Evolutionary conservation across 2,329 filamentous ascomycete genomes (phyloP).

Genomic region (Amylocarpus encephaloides): DNA sequence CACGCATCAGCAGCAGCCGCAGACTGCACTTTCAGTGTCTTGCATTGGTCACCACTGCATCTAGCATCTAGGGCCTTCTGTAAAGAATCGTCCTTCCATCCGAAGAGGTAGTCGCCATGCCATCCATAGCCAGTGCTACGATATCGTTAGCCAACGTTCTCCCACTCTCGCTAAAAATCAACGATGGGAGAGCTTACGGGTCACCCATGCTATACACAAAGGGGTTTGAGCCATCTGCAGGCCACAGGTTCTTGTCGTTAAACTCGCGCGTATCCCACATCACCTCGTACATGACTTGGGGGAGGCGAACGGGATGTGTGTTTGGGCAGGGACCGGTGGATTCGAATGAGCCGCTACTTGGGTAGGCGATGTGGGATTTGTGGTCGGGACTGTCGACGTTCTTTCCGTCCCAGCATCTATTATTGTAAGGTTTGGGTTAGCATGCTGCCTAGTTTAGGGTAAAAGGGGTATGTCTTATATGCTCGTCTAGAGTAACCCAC

Average conservation of each 20-base stretch:
- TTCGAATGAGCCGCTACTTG: conserved; percentile 31
- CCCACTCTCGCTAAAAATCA: too few species aligned
- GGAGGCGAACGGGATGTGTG: conserved; percentile 46
- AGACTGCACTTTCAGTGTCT: conserved; percentile 38
- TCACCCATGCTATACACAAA: conserved; percentile 10
- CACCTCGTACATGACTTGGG: conserved; percentile 54
- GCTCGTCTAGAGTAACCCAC: too few species aligned
- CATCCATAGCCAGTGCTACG: conserved; percentile 43
- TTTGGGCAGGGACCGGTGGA: conserved; percentile 45
- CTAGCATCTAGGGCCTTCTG: conserved; percentile 46
- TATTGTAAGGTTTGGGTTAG: not conserved
- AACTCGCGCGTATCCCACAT: conserved; percentile 48
- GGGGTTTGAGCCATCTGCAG: conserved; percentile 35
- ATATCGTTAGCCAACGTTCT: conserved; percentile 22
- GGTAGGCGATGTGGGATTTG: conserved; percentile 50
- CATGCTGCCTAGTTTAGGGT: too few species aligned
- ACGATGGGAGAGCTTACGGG: conserved; percentile 20
- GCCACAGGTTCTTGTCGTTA: conserved; percentile 39
- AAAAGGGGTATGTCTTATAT: too few species aligned
- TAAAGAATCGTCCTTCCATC: conserved; percentile 47
- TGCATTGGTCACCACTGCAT: conserved; percentile 68
- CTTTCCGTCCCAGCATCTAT: conserved; percentile 53
- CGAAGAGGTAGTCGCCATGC: conserved; percentile 54
- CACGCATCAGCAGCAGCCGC: conserved; percentile 41
- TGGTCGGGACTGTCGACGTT: conserved; percentile 50